These are phyloP conservation scores for Cyclaneusma minus DNA, from an alignment of 2,329 filamentous ascomycete species.

Conservation along the genomic window DNA sequence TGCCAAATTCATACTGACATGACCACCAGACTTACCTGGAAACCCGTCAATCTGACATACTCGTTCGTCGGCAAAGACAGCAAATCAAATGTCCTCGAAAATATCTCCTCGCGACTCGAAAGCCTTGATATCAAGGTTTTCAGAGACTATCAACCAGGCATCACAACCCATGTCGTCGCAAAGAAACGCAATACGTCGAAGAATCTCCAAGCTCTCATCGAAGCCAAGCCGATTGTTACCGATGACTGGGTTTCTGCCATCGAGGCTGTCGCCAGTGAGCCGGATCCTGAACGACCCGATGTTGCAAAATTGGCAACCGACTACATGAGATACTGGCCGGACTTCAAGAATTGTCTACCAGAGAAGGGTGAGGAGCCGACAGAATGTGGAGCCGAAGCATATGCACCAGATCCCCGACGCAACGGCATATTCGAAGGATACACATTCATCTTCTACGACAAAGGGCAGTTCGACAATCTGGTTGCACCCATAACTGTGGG, in stretches of 20 bases:
- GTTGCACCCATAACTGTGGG: constrained; percentile 62
- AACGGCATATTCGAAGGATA: constrained; percentile 69
- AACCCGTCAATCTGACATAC: constrained; percentile 67
- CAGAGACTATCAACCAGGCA: constrained; percentile 49
- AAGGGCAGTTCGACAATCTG: constrained; percentile 60
- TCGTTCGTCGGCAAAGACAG: constrained; percentile 58
- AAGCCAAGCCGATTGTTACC: constrained; percentile 63
- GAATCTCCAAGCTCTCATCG: constrained; percentile 72
- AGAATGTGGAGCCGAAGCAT: constrained; percentile 49
- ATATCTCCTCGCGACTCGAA: constrained; percentile 53
- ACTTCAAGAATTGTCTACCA: constrained; percentile 56
- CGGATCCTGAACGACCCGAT: constrained; percentile 32
- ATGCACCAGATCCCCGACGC: constrained; percentile 52
- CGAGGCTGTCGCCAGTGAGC: constrained; percentile 50
- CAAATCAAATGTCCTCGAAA: constrained; percentile 46
- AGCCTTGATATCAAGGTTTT: constrained; percentile 80
- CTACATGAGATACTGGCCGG: constrained; percentile 48
- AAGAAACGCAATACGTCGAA: constrained; percentile 83
- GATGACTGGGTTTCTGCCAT: constrained; percentile 55
- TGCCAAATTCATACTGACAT: too few relatives aligned
- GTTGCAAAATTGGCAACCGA: constrained; percentile 26
- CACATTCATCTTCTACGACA: constrained; percentile 75
- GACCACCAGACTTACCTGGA: constrained; percentile 55
- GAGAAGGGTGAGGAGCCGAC: constrained; percentile 62
- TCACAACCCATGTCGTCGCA: constrained; percentile 78